Percentiles rank a stretch among this genome's conserved stretches.
phyloP scores from a whole-genome alignment of 2,329 filamentous ascomycete species.

The Dactylellina drechsleri region DNA sequence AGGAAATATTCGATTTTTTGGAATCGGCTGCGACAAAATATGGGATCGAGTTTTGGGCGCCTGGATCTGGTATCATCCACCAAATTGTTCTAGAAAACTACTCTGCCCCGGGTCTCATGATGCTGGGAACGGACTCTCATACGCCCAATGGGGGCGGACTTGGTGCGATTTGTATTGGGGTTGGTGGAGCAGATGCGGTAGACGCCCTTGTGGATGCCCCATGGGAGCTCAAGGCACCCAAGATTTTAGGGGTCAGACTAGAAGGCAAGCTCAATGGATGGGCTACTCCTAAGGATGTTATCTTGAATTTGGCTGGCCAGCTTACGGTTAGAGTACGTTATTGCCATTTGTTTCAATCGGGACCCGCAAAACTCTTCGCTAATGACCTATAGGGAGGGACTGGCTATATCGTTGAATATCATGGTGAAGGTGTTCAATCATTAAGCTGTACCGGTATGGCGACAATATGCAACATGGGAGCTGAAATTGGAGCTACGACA shows the following conservation, averaged over 20 bases:
- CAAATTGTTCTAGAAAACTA: constrained; percentile 99
- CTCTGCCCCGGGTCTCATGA: constrained; percentile 95
- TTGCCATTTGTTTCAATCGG: constrained; percentile 13
- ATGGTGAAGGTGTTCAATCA: constrained; percentile 86
- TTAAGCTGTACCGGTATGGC: constrained; percentile 94
- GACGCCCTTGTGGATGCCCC: constrained; percentile 95
- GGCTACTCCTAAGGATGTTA: constrained; percentile 95
- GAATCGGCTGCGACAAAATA: constrained; percentile 91
- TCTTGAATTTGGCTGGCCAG: constrained; percentile 85
- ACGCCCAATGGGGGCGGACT: constrained; percentile 97
- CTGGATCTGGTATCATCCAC: constrained; percentile 93
- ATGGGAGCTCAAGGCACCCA: constrained; percentile 96
- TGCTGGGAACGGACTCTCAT: constrained; percentile 97
- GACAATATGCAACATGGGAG: constrained; percentile 87
- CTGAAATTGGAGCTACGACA: constrained; percentile 92
- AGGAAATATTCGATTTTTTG: constrained; percentile 96
- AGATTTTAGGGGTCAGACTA: constrained; percentile 84
- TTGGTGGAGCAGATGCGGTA: constrained; percentile 95
- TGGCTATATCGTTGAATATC: constrained; percentile 93
- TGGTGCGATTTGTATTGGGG: constrained; percentile 92
- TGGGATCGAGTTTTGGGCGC: constrained; percentile 95
- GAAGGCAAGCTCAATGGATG: constrained; percentile 86
- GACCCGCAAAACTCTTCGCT: neutral
- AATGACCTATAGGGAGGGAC: constrained; percentile 74
- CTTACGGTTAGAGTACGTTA: constrained; percentile 77